phyloP scores from a whole-genome alignment of 2,329 filamentous ascomycete species.

The Cladophialophora psammophila region DNA sequence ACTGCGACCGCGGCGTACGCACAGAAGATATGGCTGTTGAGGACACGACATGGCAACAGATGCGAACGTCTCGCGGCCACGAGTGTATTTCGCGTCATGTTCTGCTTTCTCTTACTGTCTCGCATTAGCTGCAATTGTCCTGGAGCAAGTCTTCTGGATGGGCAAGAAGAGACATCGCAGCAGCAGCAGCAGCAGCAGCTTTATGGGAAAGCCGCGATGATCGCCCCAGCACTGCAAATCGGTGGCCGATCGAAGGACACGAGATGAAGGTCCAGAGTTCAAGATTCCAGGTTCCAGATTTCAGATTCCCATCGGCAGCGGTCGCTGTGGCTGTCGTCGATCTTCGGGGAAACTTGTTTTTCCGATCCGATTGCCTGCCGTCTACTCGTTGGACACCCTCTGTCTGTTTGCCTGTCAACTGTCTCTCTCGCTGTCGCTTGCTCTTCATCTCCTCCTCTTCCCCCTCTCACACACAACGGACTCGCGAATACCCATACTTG shows the following conservation, averaged over 20 bases:
- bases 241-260: slow-evolving; percentile 10
- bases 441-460: not conserved
- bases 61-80: not conserved
- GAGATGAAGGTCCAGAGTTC: slow-evolving; percentile 6
- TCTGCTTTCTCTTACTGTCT: not conserved
- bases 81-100: not conserved
- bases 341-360: slow-evolving; percentile 8
- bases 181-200: not conserved
- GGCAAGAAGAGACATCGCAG: not conserved
- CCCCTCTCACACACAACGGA: not conserved
- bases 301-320: not conserved
- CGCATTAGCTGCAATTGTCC: not conserved
- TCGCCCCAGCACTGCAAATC: not conserved
- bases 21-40: not conserved
- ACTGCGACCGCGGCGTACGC: not conserved
- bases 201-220: not conserved
- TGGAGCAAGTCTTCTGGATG: not conserved
- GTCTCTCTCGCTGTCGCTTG: not conserved
- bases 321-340: slow-evolving; percentile 1
- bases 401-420: not conserved
- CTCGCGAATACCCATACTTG: not conserved
- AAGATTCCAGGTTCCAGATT: not conserved
- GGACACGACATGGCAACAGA: not conserved
- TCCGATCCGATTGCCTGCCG: slow-evolving; percentile 15
- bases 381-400: too few species aligned